Conservation (phyloP, 1,284 basidiomycete genomes). For the Cronartium ribicola region DNA sequence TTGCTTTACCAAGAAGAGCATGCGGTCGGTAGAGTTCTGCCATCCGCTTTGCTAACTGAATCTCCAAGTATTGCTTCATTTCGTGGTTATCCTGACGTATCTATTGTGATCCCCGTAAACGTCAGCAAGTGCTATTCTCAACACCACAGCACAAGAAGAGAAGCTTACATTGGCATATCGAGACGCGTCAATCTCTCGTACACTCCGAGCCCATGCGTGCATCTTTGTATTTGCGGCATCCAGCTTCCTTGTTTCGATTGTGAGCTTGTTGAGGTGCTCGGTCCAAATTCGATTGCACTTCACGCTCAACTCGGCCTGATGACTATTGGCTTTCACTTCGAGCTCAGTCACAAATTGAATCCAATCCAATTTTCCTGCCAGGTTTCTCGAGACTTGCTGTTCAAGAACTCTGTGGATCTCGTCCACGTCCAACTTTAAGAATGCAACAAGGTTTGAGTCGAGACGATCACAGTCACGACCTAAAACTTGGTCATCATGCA, state of each 20-base stretch:
- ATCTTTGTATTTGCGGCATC: constrained; percentile 28
- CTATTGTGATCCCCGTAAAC: constrained; percentile 49
- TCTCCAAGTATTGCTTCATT: constrained; percentile 71
- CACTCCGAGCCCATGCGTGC: constrained; percentile 31
- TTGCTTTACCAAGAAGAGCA: constrained; percentile 20
- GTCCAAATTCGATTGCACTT: constrained; percentile 30
- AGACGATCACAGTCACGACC: not conserved
- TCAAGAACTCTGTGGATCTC: constrained; percentile 19
- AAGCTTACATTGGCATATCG: constrained; percentile 34
- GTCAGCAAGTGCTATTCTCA: not conserved
- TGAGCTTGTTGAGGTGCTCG: constrained; percentile 27
- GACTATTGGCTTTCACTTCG: constrained; percentile 28
- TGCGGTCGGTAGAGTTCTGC: constrained; percentile 54
- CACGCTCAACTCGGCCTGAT: not conserved
- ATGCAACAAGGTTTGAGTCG: constrained; percentile 9
- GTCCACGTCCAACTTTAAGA: constrained; percentile 35
- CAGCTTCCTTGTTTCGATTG: constrained; percentile 33
- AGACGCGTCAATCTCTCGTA: constrained; percentile 35
- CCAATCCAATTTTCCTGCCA: constrained; percentile 39
- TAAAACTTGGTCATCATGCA: too few relatives aligned
- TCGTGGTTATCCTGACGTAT: constrained; percentile 56
- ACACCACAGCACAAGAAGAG: not conserved
- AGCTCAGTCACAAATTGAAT: constrained; percentile 36
- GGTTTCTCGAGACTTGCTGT: constrained; percentile 31
- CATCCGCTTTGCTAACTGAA: constrained; percentile 62